Base-by-base conservation (phyloP, 345 rosid genomes). In the Eucalyptus brandiana region DNA sequence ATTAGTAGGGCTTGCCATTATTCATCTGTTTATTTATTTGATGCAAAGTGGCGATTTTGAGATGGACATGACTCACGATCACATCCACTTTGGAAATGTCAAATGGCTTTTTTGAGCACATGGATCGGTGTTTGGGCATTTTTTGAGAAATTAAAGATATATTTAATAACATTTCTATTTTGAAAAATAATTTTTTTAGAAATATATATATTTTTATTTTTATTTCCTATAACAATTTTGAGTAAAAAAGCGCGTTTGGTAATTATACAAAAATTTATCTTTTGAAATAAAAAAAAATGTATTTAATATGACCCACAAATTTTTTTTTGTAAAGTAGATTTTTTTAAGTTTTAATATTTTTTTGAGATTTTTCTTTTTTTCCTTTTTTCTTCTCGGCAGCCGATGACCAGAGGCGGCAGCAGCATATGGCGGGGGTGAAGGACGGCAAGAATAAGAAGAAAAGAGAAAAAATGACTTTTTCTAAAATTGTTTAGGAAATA, bases 351-450 rank as follows among this genome's bases (percentile, higher is more conserved):
- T 21, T 4, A 53, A 53, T 53, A 53, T 3, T 21, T 53, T 53
- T 18, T 53, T 8, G 5, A 8, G 26, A 21, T 0, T 53, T 53
- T 53, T 19, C 24, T 53, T 21, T 53, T 53, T 51, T 53, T 53
- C 10, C 0, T 53, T 53, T 53, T 53, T 53, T 53, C 5, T 53
- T 53, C 26, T 53, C 0, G 0, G 5, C 0, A 53, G 2, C 0
- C 0, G 1, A 0, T 53, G 58, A 53, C 26, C 0, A 53, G 1
- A 53, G 58, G 58, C 0, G 0, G 5, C 1, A 53, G 0, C 0
- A 2, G 2, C 1, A 0, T 4, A 53, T 1, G 5, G 0, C 0
- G 0, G 5, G 56, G 26, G 26, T 0, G 11, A 53, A 53, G 58
- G 58, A 53, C 0, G 2, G 5, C 58, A 53, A 53, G 11, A 53